Evolutionary conservation across 116 monocot species (phyloP).

Genomic region (Posidonia oceanica): DNA sequence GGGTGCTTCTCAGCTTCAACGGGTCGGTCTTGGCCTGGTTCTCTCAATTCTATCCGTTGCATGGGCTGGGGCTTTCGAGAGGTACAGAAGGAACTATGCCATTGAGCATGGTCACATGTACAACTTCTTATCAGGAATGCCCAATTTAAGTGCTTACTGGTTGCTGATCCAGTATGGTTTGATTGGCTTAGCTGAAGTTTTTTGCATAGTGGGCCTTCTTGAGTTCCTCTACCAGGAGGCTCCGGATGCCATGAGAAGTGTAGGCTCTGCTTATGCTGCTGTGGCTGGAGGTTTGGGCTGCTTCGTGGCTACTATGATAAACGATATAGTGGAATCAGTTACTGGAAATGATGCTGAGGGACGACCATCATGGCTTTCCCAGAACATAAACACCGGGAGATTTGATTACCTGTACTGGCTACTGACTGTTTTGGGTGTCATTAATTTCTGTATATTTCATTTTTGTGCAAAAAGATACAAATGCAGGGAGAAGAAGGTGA

Average conservation of each 20-base stretch:
- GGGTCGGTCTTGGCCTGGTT: conserved; percentile 69
- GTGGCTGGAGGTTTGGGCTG: conserved; percentile 89
- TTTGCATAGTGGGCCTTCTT: conserved; percentile 70
- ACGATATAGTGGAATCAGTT: conserved; percentile 57
- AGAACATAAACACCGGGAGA: conserved; percentile 77
- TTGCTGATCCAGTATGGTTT: conserved; percentile 75
- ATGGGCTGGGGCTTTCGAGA: conserved; percentile 72
- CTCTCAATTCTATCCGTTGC: conserved; percentile 70
- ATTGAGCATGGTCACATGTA: conserved; percentile 36
- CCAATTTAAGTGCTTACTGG: conserved; percentile 75
- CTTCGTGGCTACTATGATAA: conserved; percentile 59
- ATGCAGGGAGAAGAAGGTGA: conserved; percentile 32
- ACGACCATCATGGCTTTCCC: conserved; percentile 62
- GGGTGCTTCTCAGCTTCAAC: conserved; percentile 78
- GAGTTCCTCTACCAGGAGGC: conserved; percentile 90
- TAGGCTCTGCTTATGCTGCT: conserved; percentile 82
- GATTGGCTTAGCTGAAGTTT: conserved; percentile 85
- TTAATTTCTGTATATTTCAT: conserved; percentile 62
- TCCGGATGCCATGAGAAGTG: conserved; percentile 95
- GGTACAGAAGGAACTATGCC: conserved; percentile 70
- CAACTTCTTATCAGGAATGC: conserved; percentile 61
- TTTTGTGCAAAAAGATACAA: conserved; percentile 50
- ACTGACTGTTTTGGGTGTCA: conserved; percentile 43
- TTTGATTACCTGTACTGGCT: conserved; percentile 89
- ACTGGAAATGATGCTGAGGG: conserved; percentile 59